Percentiles rank a stretch among this genome's conserved stretches.
Conservation (phyloP, 1,139 yeast species). For the Protomyces macrosporus region DNA sequence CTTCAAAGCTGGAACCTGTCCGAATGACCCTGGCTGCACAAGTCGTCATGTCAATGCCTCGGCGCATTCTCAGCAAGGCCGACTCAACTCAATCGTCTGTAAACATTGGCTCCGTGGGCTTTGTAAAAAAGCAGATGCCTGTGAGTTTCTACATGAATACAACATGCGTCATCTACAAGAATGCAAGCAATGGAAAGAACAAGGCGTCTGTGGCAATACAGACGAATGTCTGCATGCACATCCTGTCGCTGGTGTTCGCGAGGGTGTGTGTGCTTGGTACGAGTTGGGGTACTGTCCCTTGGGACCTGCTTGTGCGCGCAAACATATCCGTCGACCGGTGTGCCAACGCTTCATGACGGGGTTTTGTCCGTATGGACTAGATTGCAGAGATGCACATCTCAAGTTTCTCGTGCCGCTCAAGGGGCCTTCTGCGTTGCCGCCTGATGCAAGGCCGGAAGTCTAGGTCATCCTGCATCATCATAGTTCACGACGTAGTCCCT, state of each 20-base stretch:
- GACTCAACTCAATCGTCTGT: slow-evolving; percentile 63
- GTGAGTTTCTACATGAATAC: slow-evolving; percentile 94
- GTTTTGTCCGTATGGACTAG: slow-evolving; percentile 68
- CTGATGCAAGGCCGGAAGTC: neutral
- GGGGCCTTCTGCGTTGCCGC: slow-evolving; percentile 7
- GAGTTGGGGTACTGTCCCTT: slow-evolving; percentile 86
- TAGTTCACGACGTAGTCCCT: no score
- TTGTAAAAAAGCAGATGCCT: slow-evolving; percentile 93
- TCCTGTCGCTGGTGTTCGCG: slow-evolving; percentile 79
- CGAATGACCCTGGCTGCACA: slow-evolving; percentile 77
- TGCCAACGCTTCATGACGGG: slow-evolving; percentile 88
- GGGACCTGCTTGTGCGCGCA: slow-evolving; percentile 78
- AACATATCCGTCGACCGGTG: slow-evolving; percentile 71
- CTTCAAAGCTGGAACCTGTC: slow-evolving; percentile 72
- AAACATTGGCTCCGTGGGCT: slow-evolving; percentile 98
- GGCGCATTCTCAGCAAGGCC: slow-evolving; percentile 47
- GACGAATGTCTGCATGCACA: slow-evolving; percentile 93
- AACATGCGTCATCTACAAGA: slow-evolving; percentile 95
- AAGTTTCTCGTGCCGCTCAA: slow-evolving; percentile 35
- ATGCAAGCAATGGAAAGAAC: slow-evolving; percentile 46
- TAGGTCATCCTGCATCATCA: no score
- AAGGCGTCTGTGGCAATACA: slow-evolving; percentile 88
- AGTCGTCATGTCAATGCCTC: slow-evolving; percentile 69
- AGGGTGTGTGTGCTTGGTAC: slow-evolving; percentile 81
- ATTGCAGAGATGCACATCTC: slow-evolving; percentile 45